Evolutionary conservation across 129 eudicot species (phyloP), one percentile per base, ranked within the genome.

Genomic region (Artemisia argyi): DNA sequence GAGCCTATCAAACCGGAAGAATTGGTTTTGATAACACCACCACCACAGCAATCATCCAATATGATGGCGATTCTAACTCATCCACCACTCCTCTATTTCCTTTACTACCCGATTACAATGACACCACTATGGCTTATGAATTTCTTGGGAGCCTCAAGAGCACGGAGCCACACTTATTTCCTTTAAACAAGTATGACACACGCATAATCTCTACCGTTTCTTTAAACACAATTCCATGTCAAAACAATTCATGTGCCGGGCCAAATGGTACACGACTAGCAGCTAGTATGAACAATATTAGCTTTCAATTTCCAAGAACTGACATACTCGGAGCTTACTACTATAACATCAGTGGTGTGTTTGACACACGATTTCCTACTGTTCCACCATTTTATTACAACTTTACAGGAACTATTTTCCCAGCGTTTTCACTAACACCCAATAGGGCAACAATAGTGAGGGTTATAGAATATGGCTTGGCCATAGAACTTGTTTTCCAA

Each of bases 221-320:
- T 0, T 15, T 87, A 11, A 87, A 87, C 81, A 55, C 83, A 5
- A 47, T 83, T 22, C 88, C 91, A 11, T 90, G 96, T 32, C 56
- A 55, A 1, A 75, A 75, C 62, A 28, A 49, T 15, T 61, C 81
- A 1, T 87, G 96, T 51, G 78, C 19, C 0, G 93, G 96, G 10
- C 96, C 90, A 5, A 82, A 90, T 54, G 93, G 93, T 55, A 66
- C 93, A 2, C 78, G 88, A 26, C 49, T 90, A 1, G 82, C 85
- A 5, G 89, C 91, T 19, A 87, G 91, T 72, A 76, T 90, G 83
- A 90, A 79, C 82, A 90, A 90, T 65, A 79, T 82, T 3, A 86
- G 87, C 76, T 90, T 90, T 44, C 71, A 44, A 18, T 15, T 15
- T 17, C 96, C 90, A 10, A 14, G 64, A 0, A 73, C 83, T 17